Base-by-base conservation (phyloP, 1,139 yeast genomes). In the Geotrichum australiense region DNA sequence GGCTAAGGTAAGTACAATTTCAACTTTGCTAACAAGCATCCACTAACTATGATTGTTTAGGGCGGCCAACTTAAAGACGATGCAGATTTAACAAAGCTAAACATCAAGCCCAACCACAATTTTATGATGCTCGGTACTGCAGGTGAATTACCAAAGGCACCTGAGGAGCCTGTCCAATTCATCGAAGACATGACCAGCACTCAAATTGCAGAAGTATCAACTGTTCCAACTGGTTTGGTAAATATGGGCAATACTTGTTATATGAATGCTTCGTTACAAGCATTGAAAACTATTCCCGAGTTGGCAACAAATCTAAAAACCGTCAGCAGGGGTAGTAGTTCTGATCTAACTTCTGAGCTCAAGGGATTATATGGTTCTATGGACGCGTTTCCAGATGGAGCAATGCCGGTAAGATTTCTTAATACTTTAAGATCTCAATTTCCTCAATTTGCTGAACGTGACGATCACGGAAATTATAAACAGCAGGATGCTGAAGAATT, bases 401-500 rank as follows among this genome's bases (percentile, higher is more conserved):
- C 50, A 41, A 49, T 50, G 38, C 96, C 95, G 18, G 63, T 77
- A 27, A 67, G 77, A 32, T 76, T 89, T 48, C 67, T 89, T 63
- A 68, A 70, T 43, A 49, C 56, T 14, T 50, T 65, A 39, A 54
- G 69, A 14, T 44, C 47, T 20, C 66, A 70, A 16, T 84, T 76
- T 56, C 96, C 97, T 1, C 97, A 93, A 64, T 91, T 93, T 64
- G 85, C 83, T 34, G 96, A 91, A 58, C 58, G 57, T 5, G 76
- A 75, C 39, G 71, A 72, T 39, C 66, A 69, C 43, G 96, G 96
- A 1, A 69, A 73, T 47, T 83, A 74, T 59, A 87, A 84, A 60
- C 98, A 91, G 65, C 99, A 91, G 63, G 99, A 91, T 68, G 98
- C 98, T 0, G 99, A 91, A 65, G 99, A 91, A 61, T 84, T 93